Evolutionary conservation across 441 rosid species (phyloP).

Genomic region (Geranium incanum): DNA sequence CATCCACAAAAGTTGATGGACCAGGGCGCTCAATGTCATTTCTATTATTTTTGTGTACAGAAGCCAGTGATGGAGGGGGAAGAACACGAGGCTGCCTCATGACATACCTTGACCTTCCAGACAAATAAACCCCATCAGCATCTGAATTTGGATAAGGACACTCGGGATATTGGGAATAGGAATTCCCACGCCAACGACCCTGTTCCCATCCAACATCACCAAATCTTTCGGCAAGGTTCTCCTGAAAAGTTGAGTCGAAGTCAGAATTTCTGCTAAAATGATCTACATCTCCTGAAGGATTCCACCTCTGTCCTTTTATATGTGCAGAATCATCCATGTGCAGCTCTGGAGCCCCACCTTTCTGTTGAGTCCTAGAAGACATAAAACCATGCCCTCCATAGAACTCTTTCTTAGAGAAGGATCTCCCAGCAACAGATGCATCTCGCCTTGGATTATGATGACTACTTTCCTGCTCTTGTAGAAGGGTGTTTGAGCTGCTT

Average conservation of each 20-base stretch:
- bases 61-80: constrained; percentile 68
- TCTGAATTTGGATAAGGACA: constrained; percentile 53
- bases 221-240: constrained; percentile 53
- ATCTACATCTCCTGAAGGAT: constrained; percentile 60
- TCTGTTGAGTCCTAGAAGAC: constrained; percentile 37
- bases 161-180: constrained; percentile 51
- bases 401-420: constrained; percentile 52
- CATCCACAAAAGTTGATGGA: constrained; percentile 45
- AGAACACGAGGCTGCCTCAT: constrained; percentile 88
- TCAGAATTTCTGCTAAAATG: constrained; percentile 48
- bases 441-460: constrained; percentile 49
- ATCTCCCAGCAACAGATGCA: constrained; percentile 38
- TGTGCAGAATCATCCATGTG: constrained; percentile 44
- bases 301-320: constrained; percentile 59
- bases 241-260: constrained; percentile 61
- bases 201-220: constrained; percentile 72
- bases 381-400: constrained; percentile 50
- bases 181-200: constrained; percentile 40
- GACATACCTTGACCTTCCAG: constrained; percentile 71
- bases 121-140: constrained; percentile 56
- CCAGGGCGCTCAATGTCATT: constrained; percentile 47
- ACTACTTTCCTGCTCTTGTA: constrained; percentile 48
- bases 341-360: constrained; percentile 51
- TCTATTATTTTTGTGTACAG: constrained; percentile 53
- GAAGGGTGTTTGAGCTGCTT: constrained; percentile 38